These are phyloP conservation scores for Silybum marianum DNA, from an alignment of 129 eudicot genomes.

Conservation along the genomic window DNA sequence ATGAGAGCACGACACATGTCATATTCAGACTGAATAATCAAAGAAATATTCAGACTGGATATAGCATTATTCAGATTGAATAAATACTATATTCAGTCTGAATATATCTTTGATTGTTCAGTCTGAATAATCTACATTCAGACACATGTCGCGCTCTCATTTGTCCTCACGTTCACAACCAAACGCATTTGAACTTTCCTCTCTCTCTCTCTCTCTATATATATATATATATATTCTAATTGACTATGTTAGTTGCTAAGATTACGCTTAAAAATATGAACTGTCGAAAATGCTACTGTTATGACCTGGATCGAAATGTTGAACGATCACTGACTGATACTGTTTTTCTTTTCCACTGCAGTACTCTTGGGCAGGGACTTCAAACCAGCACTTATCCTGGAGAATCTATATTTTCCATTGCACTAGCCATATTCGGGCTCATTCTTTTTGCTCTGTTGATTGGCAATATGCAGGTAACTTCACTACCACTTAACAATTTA, in stretches of 20 bases:
- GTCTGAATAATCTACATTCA: no score
- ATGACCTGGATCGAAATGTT: background rate
- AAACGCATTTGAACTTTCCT: no score
- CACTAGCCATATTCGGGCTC: constrained; percentile 88
- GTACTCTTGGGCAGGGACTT: constrained; percentile 98
- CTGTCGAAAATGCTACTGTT: background rate
- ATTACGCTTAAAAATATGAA: background rate
- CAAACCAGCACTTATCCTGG: constrained; percentile 95
- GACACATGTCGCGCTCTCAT: no score
- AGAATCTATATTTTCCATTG: constrained; percentile 83
- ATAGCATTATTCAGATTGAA: no score
- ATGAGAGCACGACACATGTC: no score
- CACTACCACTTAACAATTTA: background rate
- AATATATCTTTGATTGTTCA: no score
- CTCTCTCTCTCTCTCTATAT: no score
- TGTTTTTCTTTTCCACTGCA: constrained; percentile 31
- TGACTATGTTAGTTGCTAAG: background rate
- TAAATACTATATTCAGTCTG: no score
- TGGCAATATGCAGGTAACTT: constrained; percentile 96
- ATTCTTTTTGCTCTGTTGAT: constrained; percentile 92
- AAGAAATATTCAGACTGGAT: no score
- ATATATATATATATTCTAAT: background rate
- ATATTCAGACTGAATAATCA: no score
- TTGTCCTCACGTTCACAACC: no score
- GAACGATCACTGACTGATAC: background rate